A percentile compares a stretch with the other conserved stretches of the same genome.
phyloP scores from a whole-genome alignment of 2,329 filamentous ascomycete species.

The Arthroderma uncinatum region DNA sequence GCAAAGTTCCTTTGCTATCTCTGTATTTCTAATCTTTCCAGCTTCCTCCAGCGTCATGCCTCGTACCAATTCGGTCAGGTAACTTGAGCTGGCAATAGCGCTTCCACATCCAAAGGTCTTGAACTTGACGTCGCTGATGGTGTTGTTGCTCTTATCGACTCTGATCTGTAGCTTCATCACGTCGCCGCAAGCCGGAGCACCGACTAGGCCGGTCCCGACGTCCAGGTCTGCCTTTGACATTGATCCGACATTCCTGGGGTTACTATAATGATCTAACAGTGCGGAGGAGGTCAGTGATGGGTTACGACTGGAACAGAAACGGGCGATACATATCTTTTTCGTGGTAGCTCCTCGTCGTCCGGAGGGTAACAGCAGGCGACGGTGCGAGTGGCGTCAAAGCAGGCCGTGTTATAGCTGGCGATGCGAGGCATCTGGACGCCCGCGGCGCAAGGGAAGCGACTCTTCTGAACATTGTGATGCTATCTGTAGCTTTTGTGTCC shows the following conservation, averaged over 20 bases:
- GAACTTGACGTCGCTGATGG: constrained; percentile 90
- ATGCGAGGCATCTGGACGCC: constrained; percentile 40
- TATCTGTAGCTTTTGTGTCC: neutral
- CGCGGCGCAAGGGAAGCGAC: constrained; percentile 44
- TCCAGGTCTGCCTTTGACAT: constrained; percentile 69
- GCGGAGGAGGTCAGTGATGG: constrained; percentile 33
- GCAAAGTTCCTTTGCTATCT: constrained; percentile 94
- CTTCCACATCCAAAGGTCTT: constrained; percentile 95
- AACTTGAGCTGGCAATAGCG: constrained; percentile 88
- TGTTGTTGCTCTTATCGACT: constrained; percentile 77
- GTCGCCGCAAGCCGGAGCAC: constrained; percentile 81
- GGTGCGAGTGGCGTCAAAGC: constrained; percentile 27
- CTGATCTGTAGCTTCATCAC: constrained; percentile 93
- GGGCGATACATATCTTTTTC: constrained; percentile 49
- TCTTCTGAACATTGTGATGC: constrained; percentile 46
- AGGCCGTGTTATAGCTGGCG: constrained; percentile 37
- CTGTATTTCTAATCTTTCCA: constrained; percentile 83
- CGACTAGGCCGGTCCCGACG: constrained; percentile 83
- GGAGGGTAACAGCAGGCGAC: constrained; percentile 31
- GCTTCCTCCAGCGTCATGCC: constrained; percentile 97
- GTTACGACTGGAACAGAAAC: too few species aligned
- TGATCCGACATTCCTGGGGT: constrained; percentile 65
- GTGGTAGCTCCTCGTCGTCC: constrained; percentile 46
- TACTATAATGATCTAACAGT: constrained; percentile 72
- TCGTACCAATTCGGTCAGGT: constrained; percentile 85